Evolutionary conservation across 2,329 filamentous ascomycete genomes (phyloP).

Genomic region (Fusarium lateritium): DNA sequence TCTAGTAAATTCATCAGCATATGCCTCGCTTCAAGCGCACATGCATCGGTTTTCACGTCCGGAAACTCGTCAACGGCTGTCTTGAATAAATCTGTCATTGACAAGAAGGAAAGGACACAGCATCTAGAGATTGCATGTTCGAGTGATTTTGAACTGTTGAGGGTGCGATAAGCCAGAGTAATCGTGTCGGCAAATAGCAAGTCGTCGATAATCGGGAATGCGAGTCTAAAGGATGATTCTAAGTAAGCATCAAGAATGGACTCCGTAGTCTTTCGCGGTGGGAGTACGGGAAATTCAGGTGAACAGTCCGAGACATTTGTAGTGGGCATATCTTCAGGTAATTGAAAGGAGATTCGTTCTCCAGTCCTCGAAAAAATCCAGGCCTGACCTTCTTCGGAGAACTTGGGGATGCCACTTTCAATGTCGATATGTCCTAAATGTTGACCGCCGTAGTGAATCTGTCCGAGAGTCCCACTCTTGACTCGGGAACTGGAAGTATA

Average conservation of each 20-base stretch:
- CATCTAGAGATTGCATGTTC: slow-evolving; percentile 57
- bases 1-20: slow-evolving; percentile 60
- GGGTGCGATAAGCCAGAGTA: slow-evolving; percentile 58
- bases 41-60: slow-evolving; percentile 58
- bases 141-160: slow-evolving; percentile 29
- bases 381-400: slow-evolving; percentile 34
- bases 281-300: too few relatives aligned
- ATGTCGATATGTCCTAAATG: slow-evolving; percentile 40
- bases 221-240: slow-evolving; percentile 51
- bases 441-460: slow-evolving; percentile 38
- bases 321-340: background rate
- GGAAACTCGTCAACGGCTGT: slow-evolving; percentile 28
- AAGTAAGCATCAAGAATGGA: too few relatives aligned
- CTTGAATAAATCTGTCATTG: slow-evolving; percentile 51
- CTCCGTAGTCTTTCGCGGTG: too few relatives aligned
- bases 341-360: slow-evolving; percentile 15
- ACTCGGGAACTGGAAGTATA: too few relatives aligned
- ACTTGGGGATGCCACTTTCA: slow-evolving; percentile 39
- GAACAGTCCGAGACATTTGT: too few relatives aligned
- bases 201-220: slow-evolving; percentile 65
- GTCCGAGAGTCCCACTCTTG: slow-evolving; percentile 8
- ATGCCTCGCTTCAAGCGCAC: slow-evolving; percentile 58
- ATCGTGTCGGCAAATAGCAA: slow-evolving; percentile 63
- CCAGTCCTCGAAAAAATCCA: slow-evolving; percentile 38
- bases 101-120: slow-evolving; percentile 64